Evolutionary conservation across 192 early-diverging fungal species (phyloP).

Genomic region (Mortierella antarctica): DNA sequence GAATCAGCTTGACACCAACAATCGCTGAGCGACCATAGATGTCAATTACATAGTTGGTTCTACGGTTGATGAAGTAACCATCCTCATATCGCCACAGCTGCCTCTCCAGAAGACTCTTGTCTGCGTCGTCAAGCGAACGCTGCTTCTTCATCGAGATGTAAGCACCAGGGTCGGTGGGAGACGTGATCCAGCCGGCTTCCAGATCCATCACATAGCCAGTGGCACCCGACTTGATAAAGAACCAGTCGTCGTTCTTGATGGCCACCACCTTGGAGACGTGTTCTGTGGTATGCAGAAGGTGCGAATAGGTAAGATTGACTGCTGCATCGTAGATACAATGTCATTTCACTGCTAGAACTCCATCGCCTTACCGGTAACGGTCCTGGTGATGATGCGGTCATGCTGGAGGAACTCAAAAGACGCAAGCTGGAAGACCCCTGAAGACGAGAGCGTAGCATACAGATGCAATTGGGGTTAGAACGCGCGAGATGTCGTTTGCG

Average conservation of each 20-base stretch:
- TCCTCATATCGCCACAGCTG: slow-evolving; percentile 50
- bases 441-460: neutral
- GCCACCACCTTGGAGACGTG: slow-evolving; percentile 21
- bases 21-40: slow-evolving; percentile 48
- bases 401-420: slow-evolving; percentile 26
- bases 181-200: slow-evolving; percentile 53
- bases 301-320: neutral
- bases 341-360: neutral
- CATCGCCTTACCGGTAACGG: slow-evolving; percentile 1
- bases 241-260: slow-evolving; percentile 42
- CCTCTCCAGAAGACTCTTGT: slow-evolving; percentile 31
- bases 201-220: slow-evolving; percentile 47
- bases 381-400: slow-evolving; percentile 20
- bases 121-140: slow-evolving; percentile 36
- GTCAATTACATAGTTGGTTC: slow-evolving; percentile 43
- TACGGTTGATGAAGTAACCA: slow-evolving; percentile 52
- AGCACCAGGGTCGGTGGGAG: slow-evolving; percentile 42
- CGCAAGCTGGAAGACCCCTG: slow-evolving; percentile 38
- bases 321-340: neutral
- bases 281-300: neutral
- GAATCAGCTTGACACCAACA: slow-evolving; percentile 48
- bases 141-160: slow-evolving; percentile 55
- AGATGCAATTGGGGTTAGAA: neutral
- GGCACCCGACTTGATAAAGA: slow-evolving; percentile 44
- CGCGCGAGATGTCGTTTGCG: neutral